These are phyloP conservation scores for Beauveria brongniartii DNA, from an alignment of 2,329 filamentous ascomycete species.

Conservation along the genomic window DNA sequence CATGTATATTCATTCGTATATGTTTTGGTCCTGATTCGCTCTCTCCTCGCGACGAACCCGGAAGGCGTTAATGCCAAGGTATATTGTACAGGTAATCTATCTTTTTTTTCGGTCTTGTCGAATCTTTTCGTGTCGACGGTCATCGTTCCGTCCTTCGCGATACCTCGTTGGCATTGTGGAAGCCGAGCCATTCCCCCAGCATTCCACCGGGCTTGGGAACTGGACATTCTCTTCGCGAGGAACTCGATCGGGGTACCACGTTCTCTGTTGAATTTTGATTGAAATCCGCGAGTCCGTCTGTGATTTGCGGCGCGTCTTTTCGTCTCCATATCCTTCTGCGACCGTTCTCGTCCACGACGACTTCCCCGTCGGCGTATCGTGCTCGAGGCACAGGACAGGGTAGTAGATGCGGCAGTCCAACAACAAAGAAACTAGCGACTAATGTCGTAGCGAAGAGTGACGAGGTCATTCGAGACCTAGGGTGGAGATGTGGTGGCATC, in stretches of 20 bases:
- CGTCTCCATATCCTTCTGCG: slow-evolving; percentile 37
- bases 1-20: neutral
- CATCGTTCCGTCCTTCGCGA: slow-evolving; percentile 18
- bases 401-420: slow-evolving; percentile 80
- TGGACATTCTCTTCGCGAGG: slow-evolving; percentile 64
- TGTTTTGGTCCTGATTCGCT: neutral
- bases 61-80: neutral
- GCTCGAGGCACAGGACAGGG: slow-evolving; percentile 80
- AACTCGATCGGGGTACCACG: slow-evolving; percentile 31
- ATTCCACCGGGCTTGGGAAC: slow-evolving; percentile 83
- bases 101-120: neutral
- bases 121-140: slow-evolving; percentile 9
- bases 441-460: slow-evolving; percentile 94
- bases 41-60: neutral
- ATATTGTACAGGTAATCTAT: slow-evolving; percentile 10
- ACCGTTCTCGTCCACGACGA: slow-evolving; percentile 37
- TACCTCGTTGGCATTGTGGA: slow-evolving; percentile 37
- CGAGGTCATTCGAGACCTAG: slow-evolving; percentile 84
- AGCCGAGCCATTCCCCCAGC: slow-evolving; percentile 67
- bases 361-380: slow-evolving; percentile 63
- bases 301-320: slow-evolving; percentile 29
- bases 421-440: slow-evolving; percentile 82
- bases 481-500: slow-evolving; percentile 87
- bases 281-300: slow-evolving; percentile 43
- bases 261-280: slow-evolving; percentile 23